Evolutionary conservation across 495 filamentous ascomycete genomes (phyloP).

Genomic region (Neurospora discreta): DNA sequence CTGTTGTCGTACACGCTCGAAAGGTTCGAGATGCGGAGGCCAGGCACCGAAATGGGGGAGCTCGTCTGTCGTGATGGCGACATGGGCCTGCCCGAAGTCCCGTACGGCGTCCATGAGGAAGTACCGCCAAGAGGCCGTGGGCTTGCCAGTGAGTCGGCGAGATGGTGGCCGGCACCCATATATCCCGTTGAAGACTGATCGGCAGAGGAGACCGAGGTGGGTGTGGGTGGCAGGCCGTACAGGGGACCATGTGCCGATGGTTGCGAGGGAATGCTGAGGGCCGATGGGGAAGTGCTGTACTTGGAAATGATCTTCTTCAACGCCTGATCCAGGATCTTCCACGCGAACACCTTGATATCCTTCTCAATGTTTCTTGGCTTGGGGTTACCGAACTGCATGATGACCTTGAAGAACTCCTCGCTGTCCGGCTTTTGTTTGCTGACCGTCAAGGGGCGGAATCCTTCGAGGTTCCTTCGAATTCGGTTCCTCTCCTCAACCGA

Average conservation of each 20-base stretch:
- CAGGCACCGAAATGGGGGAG: constrained; percentile 12
- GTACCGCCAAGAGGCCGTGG: constrained; percentile 30
- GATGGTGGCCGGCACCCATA: constrained; percentile 23
- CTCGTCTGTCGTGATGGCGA: constrained; percentile 29
- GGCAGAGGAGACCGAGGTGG: constrained; percentile 17
- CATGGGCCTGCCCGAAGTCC: constrained; percentile 18
- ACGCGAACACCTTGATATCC: constrained; percentile 95
- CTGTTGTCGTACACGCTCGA: constrained; percentile 22
- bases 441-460: constrained; percentile 78
- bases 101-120: constrained; percentile 27
- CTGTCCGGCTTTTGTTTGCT: constrained; percentile 85
- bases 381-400: constrained; percentile 93
- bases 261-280: constrained; percentile 7
- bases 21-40: constrained; percentile 17
- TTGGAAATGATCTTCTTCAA: constrained; percentile 97
- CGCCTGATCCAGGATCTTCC: constrained; percentile 71
- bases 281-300: constrained; percentile 46
- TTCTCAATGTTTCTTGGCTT: constrained; percentile 98
- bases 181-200: constrained; percentile 15
- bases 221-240: constrained; percentile 25
- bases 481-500: constrained; percentile 96
- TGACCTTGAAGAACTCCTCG: constrained; percentile 95
- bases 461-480: constrained; percentile 88
- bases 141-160: constrained; percentile 29
- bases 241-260: neutral